A percentile compares a stretch with the other conserved stretches of the same genome.
Evolutionary conservation across 805 yeast genomes (phyloP).

Genomic region (Candida xiaguanensis): DNA sequence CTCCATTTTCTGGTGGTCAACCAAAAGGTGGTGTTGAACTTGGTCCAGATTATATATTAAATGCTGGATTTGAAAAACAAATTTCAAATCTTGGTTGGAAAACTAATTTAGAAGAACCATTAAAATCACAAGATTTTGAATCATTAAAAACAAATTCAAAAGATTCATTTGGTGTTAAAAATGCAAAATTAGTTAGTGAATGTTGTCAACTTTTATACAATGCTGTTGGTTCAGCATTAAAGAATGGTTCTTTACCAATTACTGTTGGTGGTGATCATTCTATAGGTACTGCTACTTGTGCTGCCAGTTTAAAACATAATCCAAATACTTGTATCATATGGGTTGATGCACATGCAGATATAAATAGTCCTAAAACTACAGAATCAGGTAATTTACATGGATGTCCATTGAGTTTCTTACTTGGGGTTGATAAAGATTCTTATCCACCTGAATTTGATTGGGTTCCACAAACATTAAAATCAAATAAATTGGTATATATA

Average conservation of each 20-base stretch:
- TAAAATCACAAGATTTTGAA: constrained; percentile 38
- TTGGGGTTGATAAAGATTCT: constrained; percentile 69
- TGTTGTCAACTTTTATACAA: constrained; percentile 64
- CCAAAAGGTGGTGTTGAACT: constrained; percentile 89
- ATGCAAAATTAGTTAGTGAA: constrained; percentile 73
- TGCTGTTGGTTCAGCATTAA: constrained; percentile 51
- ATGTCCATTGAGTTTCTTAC: constrained; percentile 87
- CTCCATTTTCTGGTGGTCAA: constrained; percentile 97
- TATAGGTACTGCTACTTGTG: constrained; percentile 88
- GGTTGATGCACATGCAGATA: constrained; percentile 98
- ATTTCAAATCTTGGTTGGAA: constrained; percentile 73
- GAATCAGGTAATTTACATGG: constrained; percentile 93
- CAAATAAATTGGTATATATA: constrained; percentile 79
- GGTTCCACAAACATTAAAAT: constrained; percentile 68
- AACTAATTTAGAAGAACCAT: constrained; percentile 49
- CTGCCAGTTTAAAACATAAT: constrained; percentile 71
- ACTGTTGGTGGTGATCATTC: constrained; percentile 98
- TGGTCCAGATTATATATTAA: constrained; percentile 81
- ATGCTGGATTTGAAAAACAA: constrained; percentile 65
- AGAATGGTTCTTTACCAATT: constrained; percentile 56
- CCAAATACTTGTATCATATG: constrained; percentile 90
- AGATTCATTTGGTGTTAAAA: constrained; percentile 55
- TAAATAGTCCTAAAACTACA: constrained; percentile 82
- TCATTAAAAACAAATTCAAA: constrained; percentile 41
- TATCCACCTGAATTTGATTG: constrained; percentile 77